These are phyloP conservation scores for Chaetomidium leptoderma DNA, from an alignment of 495 filamentous ascomycete species.

Conservation along the genomic window DNA sequence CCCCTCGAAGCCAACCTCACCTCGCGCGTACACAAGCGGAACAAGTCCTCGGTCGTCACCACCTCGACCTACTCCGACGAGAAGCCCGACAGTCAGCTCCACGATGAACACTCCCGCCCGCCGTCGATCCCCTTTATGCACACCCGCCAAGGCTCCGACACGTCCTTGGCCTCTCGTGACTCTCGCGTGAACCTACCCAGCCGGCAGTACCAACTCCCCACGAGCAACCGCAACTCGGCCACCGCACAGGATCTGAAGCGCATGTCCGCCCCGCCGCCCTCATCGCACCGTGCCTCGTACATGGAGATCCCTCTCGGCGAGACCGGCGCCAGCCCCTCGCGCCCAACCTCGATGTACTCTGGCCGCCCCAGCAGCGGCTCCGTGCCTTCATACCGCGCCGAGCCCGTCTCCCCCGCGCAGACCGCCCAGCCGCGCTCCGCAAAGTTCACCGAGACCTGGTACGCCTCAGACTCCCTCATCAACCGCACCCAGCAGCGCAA, in stretches of 20 bases:
- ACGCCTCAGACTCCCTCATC: conserved; percentile 49
- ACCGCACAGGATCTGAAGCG: conserved; percentile 42
- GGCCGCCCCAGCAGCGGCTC: conserved; percentile 30
- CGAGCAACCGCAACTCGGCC: conserved; percentile 40
- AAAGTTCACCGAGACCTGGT: conserved; percentile 61
- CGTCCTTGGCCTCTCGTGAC: conserved; percentile 45
- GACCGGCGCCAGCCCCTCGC: conserved; percentile 29
- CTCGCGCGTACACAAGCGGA: conserved; percentile 67
- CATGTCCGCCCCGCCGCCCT: conserved; percentile 33
- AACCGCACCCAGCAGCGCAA: conserved; percentile 49
- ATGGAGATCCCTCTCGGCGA: conserved; percentile 39
- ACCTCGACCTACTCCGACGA: conserved; percentile 48
- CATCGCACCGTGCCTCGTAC: conserved; percentile 34
- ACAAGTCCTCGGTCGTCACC: conserved; percentile 64
- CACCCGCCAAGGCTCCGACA: conserved; percentile 58
- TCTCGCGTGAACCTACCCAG: conserved; percentile 49
- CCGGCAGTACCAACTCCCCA: conserved; percentile 47
- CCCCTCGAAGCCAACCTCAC: conserved; percentile 83
- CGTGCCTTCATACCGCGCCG: conserved; percentile 23
- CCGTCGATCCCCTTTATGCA: conserved; percentile 72
- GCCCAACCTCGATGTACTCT: conserved; percentile 23
- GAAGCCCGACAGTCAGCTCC: conserved; percentile 50
- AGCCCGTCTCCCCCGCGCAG: conserved; percentile 28
- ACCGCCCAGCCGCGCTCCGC: conserved; percentile 49
- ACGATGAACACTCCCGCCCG: conserved; percentile 54